Conservation (phyloP, 257 asterid species). For the Cinchona pubescens region DNA sequence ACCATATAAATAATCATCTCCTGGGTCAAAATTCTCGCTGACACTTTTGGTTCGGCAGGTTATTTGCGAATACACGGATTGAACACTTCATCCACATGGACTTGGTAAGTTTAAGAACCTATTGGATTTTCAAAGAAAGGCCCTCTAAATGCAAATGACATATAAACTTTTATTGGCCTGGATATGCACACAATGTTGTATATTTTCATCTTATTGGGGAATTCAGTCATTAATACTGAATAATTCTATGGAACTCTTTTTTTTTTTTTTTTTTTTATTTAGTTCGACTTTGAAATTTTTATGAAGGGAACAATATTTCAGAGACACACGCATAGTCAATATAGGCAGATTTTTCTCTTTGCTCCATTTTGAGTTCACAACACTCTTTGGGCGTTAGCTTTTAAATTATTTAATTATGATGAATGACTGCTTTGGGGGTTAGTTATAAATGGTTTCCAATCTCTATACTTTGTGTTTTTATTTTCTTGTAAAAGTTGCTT, state of each 20-base stretch:
- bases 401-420: background rate
- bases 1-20: slow-evolving; percentile 2
- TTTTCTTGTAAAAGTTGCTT: background rate
- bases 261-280: background rate
- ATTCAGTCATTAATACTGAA: background rate
- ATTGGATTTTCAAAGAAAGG: slow-evolving; percentile 4
- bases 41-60: slow-evolving; percentile 38
- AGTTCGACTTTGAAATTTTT: background rate
- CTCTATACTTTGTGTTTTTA: background rate
- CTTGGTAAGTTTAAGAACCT: slow-evolving; percentile 51
- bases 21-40: background rate
- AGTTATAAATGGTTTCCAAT: background rate
- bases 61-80: slow-evolving; percentile 57
- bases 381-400: background rate
- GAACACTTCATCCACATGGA: slow-evolving; percentile 79
- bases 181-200: background rate
- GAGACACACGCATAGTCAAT: background rate
- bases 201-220: background rate
- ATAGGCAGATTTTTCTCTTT: background rate
- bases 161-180: background rate
- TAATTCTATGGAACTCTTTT: too few relatives aligned
- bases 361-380: background rate
- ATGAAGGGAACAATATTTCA: background rate
- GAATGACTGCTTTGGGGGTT: background rate
- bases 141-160: background rate